These are phyloP conservation scores for Zygotorulaspora danielsina DNA, from an alignment of 805 yeast genomes.

Conservation along the genomic window DNA sequence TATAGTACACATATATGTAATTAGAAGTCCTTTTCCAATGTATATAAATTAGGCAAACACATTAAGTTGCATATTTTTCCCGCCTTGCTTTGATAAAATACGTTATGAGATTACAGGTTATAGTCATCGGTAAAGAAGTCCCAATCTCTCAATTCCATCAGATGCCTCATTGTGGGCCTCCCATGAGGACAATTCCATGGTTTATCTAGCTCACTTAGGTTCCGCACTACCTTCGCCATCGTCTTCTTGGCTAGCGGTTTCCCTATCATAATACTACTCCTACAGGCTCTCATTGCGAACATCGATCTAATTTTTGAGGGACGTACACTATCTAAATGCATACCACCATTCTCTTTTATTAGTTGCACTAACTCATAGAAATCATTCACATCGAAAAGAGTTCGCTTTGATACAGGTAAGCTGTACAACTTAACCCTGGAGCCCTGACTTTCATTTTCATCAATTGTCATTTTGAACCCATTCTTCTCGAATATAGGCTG, in stretches of 20 bases:
- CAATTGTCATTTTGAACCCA: constrained; percentile 64
- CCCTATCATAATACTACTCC: constrained; percentile 93
- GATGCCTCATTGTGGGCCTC: constrained; percentile 91
- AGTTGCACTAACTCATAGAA: constrained; percentile 73
- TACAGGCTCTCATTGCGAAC: constrained; percentile 94
- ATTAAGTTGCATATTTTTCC: too few relatives aligned
- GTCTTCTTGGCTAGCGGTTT: constrained; percentile 51
- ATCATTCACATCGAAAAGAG: constrained; percentile 59
- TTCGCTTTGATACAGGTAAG: constrained; percentile 69
- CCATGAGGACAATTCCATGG: constrained; percentile 99
- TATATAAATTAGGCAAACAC: too few relatives aligned
- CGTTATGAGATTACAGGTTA: constrained; percentile 10
- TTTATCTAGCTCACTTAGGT: constrained; percentile 68
- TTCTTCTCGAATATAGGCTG: constrained; percentile 55
- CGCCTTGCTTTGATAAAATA: too few relatives aligned
- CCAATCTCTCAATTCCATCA: constrained; percentile 57
- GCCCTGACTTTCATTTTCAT: constrained; percentile 54
- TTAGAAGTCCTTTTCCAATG: too few relatives aligned
- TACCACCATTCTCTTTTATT: constrained; percentile 52
- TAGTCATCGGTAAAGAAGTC: constrained; percentile 44
- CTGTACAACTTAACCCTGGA: constrained; percentile 50
- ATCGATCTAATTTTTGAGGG: constrained; percentile 77
- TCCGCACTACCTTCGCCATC: constrained; percentile 66
- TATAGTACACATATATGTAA: not conserved
- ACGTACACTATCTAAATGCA: constrained; percentile 37